A percentile compares a stretch with the other conserved stretches of the same genome.
phyloP scores from a whole-genome alignment of 2,329 filamentous ascomycete species.

The Hirsutella minnesotensis region DNA sequence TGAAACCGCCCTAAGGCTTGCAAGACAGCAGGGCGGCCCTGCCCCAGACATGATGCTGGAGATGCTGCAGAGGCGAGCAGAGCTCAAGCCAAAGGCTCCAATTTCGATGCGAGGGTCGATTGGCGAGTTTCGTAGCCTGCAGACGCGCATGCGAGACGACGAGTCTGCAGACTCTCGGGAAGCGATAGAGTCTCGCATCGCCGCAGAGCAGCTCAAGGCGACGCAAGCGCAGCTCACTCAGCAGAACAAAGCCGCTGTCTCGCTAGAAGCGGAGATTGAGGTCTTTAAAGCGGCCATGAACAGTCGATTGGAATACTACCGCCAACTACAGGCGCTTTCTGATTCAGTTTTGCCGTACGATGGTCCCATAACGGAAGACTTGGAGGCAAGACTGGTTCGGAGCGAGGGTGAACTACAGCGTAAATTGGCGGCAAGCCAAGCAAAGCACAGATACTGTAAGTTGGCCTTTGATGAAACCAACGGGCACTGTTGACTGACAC shows the following conservation, averaged over 20 bases:
- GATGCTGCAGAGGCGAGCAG: slow-evolving; percentile 34
- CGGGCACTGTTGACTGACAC: neutral
- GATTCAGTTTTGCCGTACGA: slow-evolving; percentile 73
- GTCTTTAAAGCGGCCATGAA: slow-evolving; percentile 74
- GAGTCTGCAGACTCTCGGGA: slow-evolving; percentile 34
- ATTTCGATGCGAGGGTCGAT: slow-evolving; percentile 61
- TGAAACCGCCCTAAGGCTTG: slow-evolving; percentile 45
- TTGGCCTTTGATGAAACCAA: slow-evolving; percentile 4
- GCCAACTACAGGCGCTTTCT: slow-evolving; percentile 81
- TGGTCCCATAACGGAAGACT: slow-evolving; percentile 42
- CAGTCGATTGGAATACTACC: slow-evolving; percentile 75
- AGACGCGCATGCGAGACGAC: slow-evolving; percentile 26
- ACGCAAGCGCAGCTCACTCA: slow-evolving; percentile 41
- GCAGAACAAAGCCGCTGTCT: slow-evolving; percentile 35
- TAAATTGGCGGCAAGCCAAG: slow-evolving; percentile 50
- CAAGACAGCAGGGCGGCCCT: slow-evolving; percentile 53
- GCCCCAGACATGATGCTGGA: slow-evolving; percentile 51
- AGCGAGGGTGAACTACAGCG: slow-evolving; percentile 31
- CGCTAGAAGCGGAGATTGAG: slow-evolving; percentile 59
- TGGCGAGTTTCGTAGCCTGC: slow-evolving; percentile 55
- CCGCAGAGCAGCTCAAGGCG: slow-evolving; percentile 48
- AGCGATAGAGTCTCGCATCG: slow-evolving; percentile 52
- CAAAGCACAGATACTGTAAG: slow-evolving; percentile 64
- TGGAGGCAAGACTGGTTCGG: slow-evolving; percentile 21
- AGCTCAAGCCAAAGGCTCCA: slow-evolving; percentile 36